Conservation (phyloP, 441 rosid genomes). For the Hura crepitans region DNA sequence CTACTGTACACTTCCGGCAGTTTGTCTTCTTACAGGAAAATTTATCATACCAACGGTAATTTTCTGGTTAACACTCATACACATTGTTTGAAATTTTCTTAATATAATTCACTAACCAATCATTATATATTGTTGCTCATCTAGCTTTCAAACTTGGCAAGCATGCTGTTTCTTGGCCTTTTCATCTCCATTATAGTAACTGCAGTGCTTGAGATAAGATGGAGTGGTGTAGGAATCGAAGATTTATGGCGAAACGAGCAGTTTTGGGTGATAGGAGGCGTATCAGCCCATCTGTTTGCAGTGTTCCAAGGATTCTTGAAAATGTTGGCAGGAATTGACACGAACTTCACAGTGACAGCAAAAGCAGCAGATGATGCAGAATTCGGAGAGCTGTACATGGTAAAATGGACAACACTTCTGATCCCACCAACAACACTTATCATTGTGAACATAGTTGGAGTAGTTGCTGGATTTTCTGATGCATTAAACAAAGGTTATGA, state of each 20-base stretch:
- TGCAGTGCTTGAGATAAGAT: too few species aligned
- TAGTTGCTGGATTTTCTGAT: conserved; percentile 89
- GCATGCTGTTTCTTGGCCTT: conserved; percentile 74
- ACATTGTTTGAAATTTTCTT: too few species aligned
- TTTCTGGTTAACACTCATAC: too few species aligned
- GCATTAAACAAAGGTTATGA: conserved; percentile 96
- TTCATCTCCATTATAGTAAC: conserved; percentile 78
- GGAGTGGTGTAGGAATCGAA: too few species aligned
- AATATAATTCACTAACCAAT: background rate
- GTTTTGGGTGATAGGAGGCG: too few species aligned
- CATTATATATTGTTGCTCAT: conserved; percentile 12
- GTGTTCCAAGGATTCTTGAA: too few species aligned
- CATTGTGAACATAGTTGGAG: conserved; percentile 77
- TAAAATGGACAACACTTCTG: conserved; percentile 91
- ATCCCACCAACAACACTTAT: conserved; percentile 83
- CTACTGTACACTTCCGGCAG: conserved; percentile 79
- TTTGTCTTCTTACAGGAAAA: conserved; percentile 86
- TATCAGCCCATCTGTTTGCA: too few species aligned
- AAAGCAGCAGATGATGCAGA: conserved; percentile 82
- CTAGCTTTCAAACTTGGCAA: conserved; percentile 83
- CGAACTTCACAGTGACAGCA: conserved; percentile 89
- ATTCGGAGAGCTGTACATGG: conserved; percentile 80
- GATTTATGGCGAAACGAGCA: too few species aligned
- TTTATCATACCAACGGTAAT: conserved; percentile 93
- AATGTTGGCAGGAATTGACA: conserved; percentile 85